Evolutionary conservation across 2,329 filamentous ascomycete genomes (phyloP).

Genomic region (Colletotrichum graminicola): DNA sequence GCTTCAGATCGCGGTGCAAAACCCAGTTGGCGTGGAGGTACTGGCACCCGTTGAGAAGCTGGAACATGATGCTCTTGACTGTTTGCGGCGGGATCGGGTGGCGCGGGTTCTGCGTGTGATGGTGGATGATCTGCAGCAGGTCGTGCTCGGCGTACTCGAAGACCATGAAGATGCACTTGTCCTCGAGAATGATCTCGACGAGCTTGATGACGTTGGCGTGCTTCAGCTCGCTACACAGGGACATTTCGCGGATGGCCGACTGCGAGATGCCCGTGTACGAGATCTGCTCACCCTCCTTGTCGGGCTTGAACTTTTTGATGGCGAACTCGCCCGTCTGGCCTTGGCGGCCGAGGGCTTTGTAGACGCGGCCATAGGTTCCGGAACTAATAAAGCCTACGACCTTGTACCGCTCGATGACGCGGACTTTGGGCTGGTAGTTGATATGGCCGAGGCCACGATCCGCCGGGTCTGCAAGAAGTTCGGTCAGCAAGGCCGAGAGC

Average conservation of each 20-base stretch:
- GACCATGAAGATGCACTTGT: conserved; percentile 99
- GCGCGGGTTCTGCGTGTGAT: conserved; percentile 90
- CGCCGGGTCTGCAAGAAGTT: conserved; percentile 60
- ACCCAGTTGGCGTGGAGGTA: conserved; percentile 98
- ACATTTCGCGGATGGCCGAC: conserved; percentile 97
- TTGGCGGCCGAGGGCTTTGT: conserved; percentile 88
- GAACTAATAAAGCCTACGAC: conserved; percentile 99
- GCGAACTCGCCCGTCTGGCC: conserved; percentile 86
- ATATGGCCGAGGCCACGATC: conserved; percentile 62
- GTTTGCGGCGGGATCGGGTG: conserved; percentile 90
- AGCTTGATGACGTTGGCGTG: conserved; percentile 92
- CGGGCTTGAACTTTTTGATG: conserved; percentile 99
- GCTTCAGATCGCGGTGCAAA: conserved; percentile 95
- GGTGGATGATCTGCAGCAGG: conserved; percentile 96
- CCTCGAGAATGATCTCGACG: conserved; percentile 95
- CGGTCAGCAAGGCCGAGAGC: conserved; percentile 50
- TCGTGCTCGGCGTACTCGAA: conserved; percentile 99
- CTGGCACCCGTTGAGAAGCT: conserved; percentile 92
- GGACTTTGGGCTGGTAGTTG: conserved; percentile 80
- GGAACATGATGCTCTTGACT: conserved; percentile 94
- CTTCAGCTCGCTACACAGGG: conserved; percentile 89
- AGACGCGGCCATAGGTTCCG: conserved; percentile 97
- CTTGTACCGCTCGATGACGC: conserved; percentile 92
- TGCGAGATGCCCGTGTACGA: conserved; percentile 98
- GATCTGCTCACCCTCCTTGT: conserved; percentile 95